Base-by-base conservation (phyloP, 768 basidiomycete species). In the Collybia sp. region DNA sequence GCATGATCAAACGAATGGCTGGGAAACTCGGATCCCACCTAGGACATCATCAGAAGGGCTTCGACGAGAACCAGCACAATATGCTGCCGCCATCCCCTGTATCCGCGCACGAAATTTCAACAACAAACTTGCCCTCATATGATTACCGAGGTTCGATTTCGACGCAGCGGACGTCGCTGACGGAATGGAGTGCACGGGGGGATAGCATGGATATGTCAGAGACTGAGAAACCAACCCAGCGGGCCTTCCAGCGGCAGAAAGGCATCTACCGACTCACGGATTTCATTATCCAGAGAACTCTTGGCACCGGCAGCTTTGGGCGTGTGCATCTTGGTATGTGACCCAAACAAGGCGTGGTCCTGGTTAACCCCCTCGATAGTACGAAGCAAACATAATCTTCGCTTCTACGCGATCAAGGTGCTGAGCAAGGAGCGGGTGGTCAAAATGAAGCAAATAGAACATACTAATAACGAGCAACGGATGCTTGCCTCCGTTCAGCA, bases 281-380 rank as follows among this genome's bases (percentile, higher is more conserved):
- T 60, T 93, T 92, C 53, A 77, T 82, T 52, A 83, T 93, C 51
- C 83, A 88, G 55, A 73, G 89, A 19, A 93, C 88, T 12, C 63
- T 93, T 42, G 95, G 96, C 0, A 97, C 93, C 1, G 96, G 96
- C 1, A 96, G 93, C 59, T 98, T 99, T 64, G 96, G 96, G 1
- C 80, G 93, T n/a, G 96, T 99, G 0, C 90, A 92, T 65, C 71
- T 93, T 34, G 90, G 90, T 90, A 59, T 62, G 25, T 40, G 16
- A 18, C 37, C 38, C 33, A n/a, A 15, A 30, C 41, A 38, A 6
- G 20, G n/a, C 46, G 19, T 55, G 41, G 19, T 48, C 43, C 39
- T 31, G 50, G 45, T 33, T 48, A 30, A 36, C 33, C 34, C 32
- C 31, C 34, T 15, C 39, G 31, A 12, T 59, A 93, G 93, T 92